Conservation (phyloP, 768 basidiomycete species). For the Rhodotorula taiwanensis region DNA sequence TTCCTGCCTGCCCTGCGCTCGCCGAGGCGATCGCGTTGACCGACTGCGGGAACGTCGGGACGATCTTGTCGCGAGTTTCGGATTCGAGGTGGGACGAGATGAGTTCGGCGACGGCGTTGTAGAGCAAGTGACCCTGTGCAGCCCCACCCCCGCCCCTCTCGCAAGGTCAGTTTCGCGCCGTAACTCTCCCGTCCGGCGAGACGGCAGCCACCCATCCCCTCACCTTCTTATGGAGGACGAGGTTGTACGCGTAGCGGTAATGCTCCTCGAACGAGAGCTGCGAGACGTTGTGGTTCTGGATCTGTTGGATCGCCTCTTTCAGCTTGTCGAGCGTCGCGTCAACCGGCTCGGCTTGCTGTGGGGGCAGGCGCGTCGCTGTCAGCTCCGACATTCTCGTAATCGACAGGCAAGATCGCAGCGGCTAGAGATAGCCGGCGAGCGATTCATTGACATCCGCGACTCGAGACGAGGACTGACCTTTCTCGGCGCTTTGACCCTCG, state of each 20-base stretch:
- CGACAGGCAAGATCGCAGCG: too few relatives aligned
- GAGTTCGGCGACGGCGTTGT: slow-evolving; percentile 72
- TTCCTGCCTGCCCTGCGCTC: slow-evolving; percentile 5
- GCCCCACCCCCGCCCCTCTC: too few relatives aligned
- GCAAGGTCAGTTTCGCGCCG: too few relatives aligned
- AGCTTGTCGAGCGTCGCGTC: slow-evolving; percentile 78
- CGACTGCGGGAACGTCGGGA: slow-evolving; percentile 71
- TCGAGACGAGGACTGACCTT: slow-evolving; percentile 6
- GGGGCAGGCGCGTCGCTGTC: too few relatives aligned
- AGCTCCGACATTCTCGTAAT: too few relatives aligned
- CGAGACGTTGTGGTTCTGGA: slow-evolving; percentile 86
- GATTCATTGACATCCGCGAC: background rate
- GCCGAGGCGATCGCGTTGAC: slow-evolving; percentile 34
- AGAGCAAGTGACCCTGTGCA: slow-evolving; percentile 67
- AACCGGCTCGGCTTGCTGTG: slow-evolving; percentile 48
- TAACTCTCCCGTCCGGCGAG: too few relatives aligned
- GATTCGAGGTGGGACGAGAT: slow-evolving; percentile 74
- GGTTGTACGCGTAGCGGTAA: slow-evolving; percentile 86
- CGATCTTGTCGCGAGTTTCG: slow-evolving; percentile 66
- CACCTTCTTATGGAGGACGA: slow-evolving; percentile 68
- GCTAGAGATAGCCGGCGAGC: background rate
- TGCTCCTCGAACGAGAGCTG: slow-evolving; percentile 87
- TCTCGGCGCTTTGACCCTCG: slow-evolving; percentile 25
- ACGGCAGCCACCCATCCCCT: background rate
- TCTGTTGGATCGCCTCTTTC: slow-evolving; percentile 79